Percentiles rank a stretch among this genome's conserved stretches.
Conservation (phyloP, 2,329 filamentous ascomycete species). For the Pseudogymnoascus sp. region DNA sequence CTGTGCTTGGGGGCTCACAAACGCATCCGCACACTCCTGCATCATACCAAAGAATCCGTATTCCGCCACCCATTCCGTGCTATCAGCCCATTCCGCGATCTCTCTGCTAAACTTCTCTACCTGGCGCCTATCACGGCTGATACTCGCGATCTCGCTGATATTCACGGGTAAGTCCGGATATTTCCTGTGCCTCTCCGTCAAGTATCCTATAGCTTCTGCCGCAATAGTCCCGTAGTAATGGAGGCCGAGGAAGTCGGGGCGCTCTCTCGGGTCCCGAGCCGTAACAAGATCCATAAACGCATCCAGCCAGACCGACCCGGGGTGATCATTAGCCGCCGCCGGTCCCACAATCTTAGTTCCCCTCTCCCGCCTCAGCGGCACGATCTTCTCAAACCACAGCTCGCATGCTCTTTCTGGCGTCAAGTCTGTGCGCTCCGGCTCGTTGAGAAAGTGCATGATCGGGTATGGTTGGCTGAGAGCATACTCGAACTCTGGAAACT, state of each 20-base stretch:
- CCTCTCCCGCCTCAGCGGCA: constrained; percentile 29
- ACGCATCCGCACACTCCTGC: constrained; percentile 34
- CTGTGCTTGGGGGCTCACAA: constrained; percentile 39
- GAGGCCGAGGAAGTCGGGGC: constrained; percentile 36
- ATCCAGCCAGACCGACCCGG: constrained; percentile 34
- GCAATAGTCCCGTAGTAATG: constrained; percentile 36
- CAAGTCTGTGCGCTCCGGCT: constrained; percentile 35
- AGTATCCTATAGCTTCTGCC: constrained; percentile 30
- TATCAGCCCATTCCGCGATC: constrained; percentile 37
- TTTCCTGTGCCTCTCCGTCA: constrained; percentile 30
- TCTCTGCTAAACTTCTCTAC: constrained; percentile 34
- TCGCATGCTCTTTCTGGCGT: constrained; percentile 30
- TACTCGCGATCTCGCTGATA: constrained; percentile 36
- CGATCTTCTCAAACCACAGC: constrained; percentile 32
- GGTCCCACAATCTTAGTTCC: constrained; percentile 34
- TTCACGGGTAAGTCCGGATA: constrained; percentile 31
- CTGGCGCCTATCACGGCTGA: constrained; percentile 29
- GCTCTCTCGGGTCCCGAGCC: constrained; percentile 29
- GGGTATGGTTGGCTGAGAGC: constrained; percentile 17
- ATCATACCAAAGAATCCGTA: constrained; percentile 40
- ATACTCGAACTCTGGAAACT: constrained; percentile 24
- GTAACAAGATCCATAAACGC: constrained; percentile 34
- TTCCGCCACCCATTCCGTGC: constrained; percentile 34
- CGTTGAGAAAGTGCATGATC: constrained; percentile 40
- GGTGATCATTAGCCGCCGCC: constrained; percentile 31